These are phyloP conservation scores for Coccomyxa sp. DNA, from an alignment of 139 green algal genomes.

Conservation along the genomic window DNA sequence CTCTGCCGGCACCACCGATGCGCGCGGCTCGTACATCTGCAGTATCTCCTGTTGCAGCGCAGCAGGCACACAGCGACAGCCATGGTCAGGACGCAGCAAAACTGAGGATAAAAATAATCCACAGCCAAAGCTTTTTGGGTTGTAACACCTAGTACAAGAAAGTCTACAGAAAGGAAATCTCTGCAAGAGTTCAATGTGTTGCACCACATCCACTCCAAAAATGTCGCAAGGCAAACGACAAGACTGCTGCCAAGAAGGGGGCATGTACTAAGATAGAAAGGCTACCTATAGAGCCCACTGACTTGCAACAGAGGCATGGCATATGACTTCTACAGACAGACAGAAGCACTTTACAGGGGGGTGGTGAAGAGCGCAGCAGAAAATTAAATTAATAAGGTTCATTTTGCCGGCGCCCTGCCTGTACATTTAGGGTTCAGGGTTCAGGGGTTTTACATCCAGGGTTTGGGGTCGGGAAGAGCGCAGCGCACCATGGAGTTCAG, in stretches of 20 bases:
- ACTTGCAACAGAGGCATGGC: too few species aligned
- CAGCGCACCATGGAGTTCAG: conserved; percentile 41
- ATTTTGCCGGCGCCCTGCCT: conserved; percentile 76
- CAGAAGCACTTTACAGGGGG: too few species aligned
- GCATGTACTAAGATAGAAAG: too few species aligned
- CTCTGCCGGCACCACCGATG: conserved; percentile 69
- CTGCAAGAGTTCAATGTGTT: too few species aligned
- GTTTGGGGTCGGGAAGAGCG: neutral
- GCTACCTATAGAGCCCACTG: too few species aligned
- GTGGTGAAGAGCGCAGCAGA: neutral
- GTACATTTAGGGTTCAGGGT: too few species aligned
- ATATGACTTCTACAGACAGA: too few species aligned
- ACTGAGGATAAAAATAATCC: neutral
- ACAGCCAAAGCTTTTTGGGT: neutral
- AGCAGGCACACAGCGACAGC: neutral
- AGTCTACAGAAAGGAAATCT: too few species aligned
- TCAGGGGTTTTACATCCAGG: too few species aligned
- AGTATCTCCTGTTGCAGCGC: conserved; percentile 38
- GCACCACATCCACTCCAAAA: too few species aligned
- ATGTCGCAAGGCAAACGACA: too few species aligned
- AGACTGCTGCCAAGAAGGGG: too few species aligned
- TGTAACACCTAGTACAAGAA: neutral
- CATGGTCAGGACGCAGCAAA: neutral
- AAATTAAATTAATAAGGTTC: conserved; percentile 57
- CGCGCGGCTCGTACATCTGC: conserved; percentile 75